Base-by-base conservation (phyloP, 371 early-diverging fungal species). In the Apophysomyces variabilis region DNA sequence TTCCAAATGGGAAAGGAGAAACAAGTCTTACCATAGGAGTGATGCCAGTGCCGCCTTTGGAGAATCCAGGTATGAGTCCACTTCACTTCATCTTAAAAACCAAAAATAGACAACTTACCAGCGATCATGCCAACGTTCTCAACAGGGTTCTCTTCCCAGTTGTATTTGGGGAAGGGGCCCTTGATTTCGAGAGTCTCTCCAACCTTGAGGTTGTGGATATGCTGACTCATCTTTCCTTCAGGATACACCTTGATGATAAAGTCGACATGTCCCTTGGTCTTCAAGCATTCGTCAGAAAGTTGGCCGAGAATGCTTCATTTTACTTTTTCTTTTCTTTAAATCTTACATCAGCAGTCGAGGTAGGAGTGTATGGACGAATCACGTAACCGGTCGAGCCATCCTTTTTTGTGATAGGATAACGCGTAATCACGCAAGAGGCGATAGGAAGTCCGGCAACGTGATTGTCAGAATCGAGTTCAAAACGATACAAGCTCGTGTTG, bases 281-380 rank as follows among this genome's bases (percentile, higher is more conserved):
- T 67, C 21, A 26, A 45, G 5, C 7, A 14, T 56, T 16, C 3
- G 32, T 26, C 38, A 60, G 45, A 38, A 41, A 41, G 32, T 1
- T 26, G 32, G 32, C 57, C 60, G 39, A 62, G 54, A 38, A 26
- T 36, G 32, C 1, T 21, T 4, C 21, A 26, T 16, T 21, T 50
- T 21, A 21, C 9, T 43, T 58, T 32, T 57, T 58, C 11, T 12
- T 46, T 59, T 26, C 32, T 26, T 26, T 26, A 26, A 14, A 50
- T 8, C 64, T 72, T 73, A 76, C 82, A 56, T 91, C 86, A 66
- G 87, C 85, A 32, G 86, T 79, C 18, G 90, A 87, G 43, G 91
- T 89, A 4, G 98, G 98, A 18, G 98, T 97, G 84, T 97, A 97
- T 16, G 96, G 94, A 60, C 96, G 92, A 62, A 95, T 88, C 36